Evolutionary conservation across 2,329 filamentous ascomycete genomes (phyloP), one percentile per base, ranked within the genome.

Genomic region (Graphium sp.): DNA sequence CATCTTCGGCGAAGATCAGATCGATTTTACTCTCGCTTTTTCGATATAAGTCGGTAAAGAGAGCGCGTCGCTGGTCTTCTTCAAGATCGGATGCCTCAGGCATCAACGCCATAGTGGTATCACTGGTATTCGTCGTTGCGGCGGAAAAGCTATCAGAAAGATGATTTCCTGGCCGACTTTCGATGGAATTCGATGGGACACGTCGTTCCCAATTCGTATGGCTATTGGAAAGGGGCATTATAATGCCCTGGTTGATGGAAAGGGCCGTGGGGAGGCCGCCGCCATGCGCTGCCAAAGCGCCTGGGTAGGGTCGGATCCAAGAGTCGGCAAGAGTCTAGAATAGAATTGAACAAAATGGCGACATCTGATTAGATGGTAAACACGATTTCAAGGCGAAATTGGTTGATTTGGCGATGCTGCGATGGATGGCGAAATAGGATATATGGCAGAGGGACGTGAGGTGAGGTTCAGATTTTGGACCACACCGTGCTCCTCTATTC

Each of bases 1-100:
- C 58, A 46, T 69, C 58, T 36, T 65, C 56, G 42, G 55, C 46
- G 47, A 93, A 91, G n/a, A 94, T 58, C 23, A 71, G 60, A 36
- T 73, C 68, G 44, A 94, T 74, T 53, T 73, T 77, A 41, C 71
- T 66, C 53, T 94, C 83, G 42, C 71, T 76, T 50, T 69, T 69
- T 46, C 69, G 70, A 61, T 80, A 93, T 31, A 85, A 58, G 33
- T 82, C 72, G 48, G 72, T 70, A 52, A 94, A 89, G 46, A 74
- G 60, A 44, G 71, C 63, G 52, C 78, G 75, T 48, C 73, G 66
- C 41, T 69, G 66, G 47, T 85, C 78, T 28, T 83, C 77, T 43
- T 76, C 52, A 44, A 61, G 56, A 52, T 74, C 65, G 35, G 62
- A 54, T 63, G 66, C 61, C 63, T 72, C 66, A 63, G 66, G 66